A percentile compares a stretch with the other conserved stretches of the same genome.
phyloP scores from a whole-genome alignment of 2,329 filamentous ascomycete species.

The Rhytidhysteron rufulum region DNA sequence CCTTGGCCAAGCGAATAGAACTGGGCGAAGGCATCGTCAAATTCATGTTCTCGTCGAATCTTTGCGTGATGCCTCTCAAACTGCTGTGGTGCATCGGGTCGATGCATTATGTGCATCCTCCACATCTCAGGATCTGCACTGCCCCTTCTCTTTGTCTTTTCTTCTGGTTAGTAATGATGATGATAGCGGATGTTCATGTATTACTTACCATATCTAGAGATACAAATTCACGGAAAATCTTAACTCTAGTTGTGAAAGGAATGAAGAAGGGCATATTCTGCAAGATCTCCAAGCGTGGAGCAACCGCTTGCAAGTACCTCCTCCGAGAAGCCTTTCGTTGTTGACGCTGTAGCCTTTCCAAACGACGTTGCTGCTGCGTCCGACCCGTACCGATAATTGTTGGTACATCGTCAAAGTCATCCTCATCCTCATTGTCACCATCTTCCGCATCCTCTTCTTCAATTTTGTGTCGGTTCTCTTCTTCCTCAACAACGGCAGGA shows the following conservation, averaged over 20 bases:
- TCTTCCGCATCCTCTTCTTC: slow-evolving; percentile 61
- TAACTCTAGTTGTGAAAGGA: slow-evolving; percentile 84
- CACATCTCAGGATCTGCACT: slow-evolving; percentile 69
- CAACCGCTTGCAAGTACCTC: slow-evolving; percentile 72
- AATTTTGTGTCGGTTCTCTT: slow-evolving; percentile 70
- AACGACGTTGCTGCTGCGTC: slow-evolving; percentile 58
- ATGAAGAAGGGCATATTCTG: slow-evolving; percentile 97
- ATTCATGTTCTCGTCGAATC: slow-evolving; percentile 74
- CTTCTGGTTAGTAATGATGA: slow-evolving; percentile 8
- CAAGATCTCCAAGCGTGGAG: slow-evolving; percentile 82
- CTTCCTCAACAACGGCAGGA: slow-evolving; percentile 79
- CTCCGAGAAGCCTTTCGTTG: slow-evolving; percentile 65
- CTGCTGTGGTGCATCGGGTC: slow-evolving; percentile 29
- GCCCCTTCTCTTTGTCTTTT: slow-evolving; percentile 60
- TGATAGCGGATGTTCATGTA: not conserved
- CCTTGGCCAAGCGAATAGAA: slow-evolving; percentile 79
- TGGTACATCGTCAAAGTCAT: slow-evolving; percentile 33
- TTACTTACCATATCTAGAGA: slow-evolving; percentile 62
- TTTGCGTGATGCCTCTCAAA: slow-evolving; percentile 62
- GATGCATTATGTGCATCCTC: slow-evolving; percentile 54
- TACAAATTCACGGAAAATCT: slow-evolving; percentile 94
- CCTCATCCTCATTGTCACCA: slow-evolving; percentile 39
- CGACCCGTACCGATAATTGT: slow-evolving; percentile 54
- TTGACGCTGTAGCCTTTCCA: slow-evolving; percentile 61
- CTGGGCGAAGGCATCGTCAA: slow-evolving; percentile 78